Conservation (phyloP, 2,329 filamentous ascomycete genomes). For the Neofusicoccum umdonicola region DNA sequence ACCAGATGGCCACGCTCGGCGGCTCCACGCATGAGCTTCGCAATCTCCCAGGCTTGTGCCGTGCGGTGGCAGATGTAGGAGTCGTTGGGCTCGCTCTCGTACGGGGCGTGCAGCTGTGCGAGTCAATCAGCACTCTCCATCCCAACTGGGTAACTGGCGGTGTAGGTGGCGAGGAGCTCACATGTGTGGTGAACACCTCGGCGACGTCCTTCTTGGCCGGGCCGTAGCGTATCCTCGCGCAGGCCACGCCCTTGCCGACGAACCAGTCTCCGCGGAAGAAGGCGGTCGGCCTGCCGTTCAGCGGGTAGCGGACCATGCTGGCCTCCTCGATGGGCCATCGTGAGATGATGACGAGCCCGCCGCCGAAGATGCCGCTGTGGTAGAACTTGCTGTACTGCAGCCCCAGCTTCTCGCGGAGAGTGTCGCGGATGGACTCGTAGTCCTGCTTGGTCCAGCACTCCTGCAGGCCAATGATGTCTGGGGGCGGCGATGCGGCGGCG, state of each 20-base stretch:
- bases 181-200: conserved; percentile 92
- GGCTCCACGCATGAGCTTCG: conserved; percentile 82
- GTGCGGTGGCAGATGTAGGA: conserved; percentile 88
- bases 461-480: conserved; percentile 88
- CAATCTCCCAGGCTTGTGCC: conserved; percentile 91
- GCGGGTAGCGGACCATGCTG: conserved; percentile 79
- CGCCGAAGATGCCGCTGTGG: conserved; percentile 82
- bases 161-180: conserved; percentile 28
- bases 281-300: conserved; percentile 89
- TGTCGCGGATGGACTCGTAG: conserved; percentile 72
- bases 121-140: conserved; percentile 38
- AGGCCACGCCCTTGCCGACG: conserved; percentile 90
- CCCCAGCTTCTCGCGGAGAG: conserved; percentile 70
- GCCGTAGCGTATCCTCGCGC: conserved; percentile 73
- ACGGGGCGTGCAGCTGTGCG: conserved; percentile 72
- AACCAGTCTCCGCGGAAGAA: conserved; percentile 97
- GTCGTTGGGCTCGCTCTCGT: conserved; percentile 75
- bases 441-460: conserved; percentile 91
- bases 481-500: conserved; percentile 63
- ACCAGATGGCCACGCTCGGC: conserved; percentile 78
- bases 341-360: conserved; percentile 83
- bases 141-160: not conserved
- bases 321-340: conserved; percentile 91
- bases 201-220: conserved; percentile 63
- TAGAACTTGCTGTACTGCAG: conserved; percentile 95